Conservation (phyloP, 768 basidiomycete genomes). For the Leccinum boreale region DNA sequence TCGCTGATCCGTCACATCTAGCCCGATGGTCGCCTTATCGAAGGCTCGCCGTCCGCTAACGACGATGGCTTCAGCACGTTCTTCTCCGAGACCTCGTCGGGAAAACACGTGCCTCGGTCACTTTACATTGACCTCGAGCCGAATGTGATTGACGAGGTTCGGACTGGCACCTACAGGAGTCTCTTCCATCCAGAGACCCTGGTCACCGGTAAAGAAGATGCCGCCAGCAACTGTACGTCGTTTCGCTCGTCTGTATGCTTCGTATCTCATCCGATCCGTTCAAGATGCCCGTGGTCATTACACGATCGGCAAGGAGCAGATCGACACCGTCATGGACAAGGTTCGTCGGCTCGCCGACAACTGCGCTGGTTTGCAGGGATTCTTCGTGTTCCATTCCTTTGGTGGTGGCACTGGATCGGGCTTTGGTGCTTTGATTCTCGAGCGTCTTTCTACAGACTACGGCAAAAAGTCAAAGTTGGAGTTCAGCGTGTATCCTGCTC, state of each 20-base stretch:
- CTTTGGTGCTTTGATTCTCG: constrained; percentile 93
- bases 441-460: constrained; percentile 94
- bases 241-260: neutral
- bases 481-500: constrained; percentile 95
- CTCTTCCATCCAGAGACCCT: constrained; percentile 99
- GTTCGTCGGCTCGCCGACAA: constrained; percentile 93
- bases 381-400: constrained; percentile 99
- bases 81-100: constrained; percentile 96
- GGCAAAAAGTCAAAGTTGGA: constrained; percentile 99
- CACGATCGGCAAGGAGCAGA: constrained; percentile 97
- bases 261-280: constrained; percentile 3
- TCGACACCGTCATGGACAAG: constrained; percentile 95
- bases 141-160: constrained; percentile 96
- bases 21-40: constrained; percentile 92
- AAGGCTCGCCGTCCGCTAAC: constrained; percentile 68
- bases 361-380: constrained; percentile 95
- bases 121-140: constrained; percentile 98
- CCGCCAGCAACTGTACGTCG: constrained; percentile 92
- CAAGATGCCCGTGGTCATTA: constrained; percentile 97
- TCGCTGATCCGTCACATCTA: constrained; percentile 35
- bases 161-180: constrained; percentile 91
- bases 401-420: constrained; percentile 99
- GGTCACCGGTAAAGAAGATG: constrained; percentile 98
- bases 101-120: constrained; percentile 96
- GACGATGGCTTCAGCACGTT: constrained; percentile 98